Base-by-base conservation (phyloP, 2,329 filamentous ascomycete genomes). In the Monilinia fructigena region DNA sequence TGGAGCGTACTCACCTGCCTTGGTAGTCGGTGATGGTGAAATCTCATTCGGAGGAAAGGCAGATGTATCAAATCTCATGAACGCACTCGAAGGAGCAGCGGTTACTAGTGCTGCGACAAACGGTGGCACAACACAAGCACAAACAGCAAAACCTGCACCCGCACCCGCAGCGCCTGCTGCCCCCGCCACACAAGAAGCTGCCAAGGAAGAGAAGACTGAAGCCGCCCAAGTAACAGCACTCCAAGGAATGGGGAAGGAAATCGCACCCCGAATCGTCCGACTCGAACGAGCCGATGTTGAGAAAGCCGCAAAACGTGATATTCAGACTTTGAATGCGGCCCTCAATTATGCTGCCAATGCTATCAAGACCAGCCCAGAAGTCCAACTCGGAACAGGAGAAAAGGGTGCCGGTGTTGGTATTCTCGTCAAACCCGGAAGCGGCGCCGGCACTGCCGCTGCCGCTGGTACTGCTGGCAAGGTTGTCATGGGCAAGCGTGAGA, bases 251-350 rank as follows among this genome's bases (percentile, higher is more conserved):
- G 62, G 66, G 26, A 63, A 56, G 59, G 68, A 58, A 54, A 55
- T 69, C 11, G 68, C 59, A 61, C 66, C 63, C 11, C 63, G 63
- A 47, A n/a, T 65, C 16, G 54, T 60, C 47, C 60, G 42, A 28
- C 63, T 65, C 23, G 47, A 59, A 52, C 40, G 45, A 54, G 16
- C 62, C 2, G 59, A 67, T 47, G 45, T 45, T 23, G 59, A 66
- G 16, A 56, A 50, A 42, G 55, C 55, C 38, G 59, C 62, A 18
- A 82, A 82, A 77, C 78, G 81, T 58, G 81, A 83, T 68, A 75
- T 83, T 48, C 72, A 77, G 67, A 79, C 81, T 62, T 83, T 83
- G 74, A 77, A 81, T 69, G 78, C 79, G 18, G 81, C 82, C 1
- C 78, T 83, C 20, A 75, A 70, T 59, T 83, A 77, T 69, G 81